Base-by-base conservation (phyloP, 2,329 filamentous ascomycete genomes). In the Fusarium sp. region DNA sequence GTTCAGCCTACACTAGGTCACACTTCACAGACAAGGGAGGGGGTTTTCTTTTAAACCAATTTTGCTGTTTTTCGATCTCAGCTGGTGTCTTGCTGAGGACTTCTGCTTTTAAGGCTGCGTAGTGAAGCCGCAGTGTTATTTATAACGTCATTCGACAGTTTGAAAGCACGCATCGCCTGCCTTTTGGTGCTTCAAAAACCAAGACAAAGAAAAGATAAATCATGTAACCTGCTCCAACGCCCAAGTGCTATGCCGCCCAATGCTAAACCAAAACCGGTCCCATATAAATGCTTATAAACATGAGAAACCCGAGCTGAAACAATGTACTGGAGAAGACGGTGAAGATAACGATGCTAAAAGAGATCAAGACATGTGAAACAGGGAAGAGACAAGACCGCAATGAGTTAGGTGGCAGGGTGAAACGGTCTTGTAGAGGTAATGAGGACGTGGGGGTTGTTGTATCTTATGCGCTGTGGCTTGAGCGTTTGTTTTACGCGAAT, bases 211-310 rank as follows among this genome's bases (percentile, higher is more conserved):
- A 65, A 71, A 70, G 69, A 33, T 69, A 59, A 73, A 71, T 28
- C 67, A 71, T 42, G 69, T 62, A 65, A 60, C 64, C 60, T 71
- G 71, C 75, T 69, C 72, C 67, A 62, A 60, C 73, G 71, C 68
- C 73, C 19, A 54, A 71, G 64, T 77, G 76, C 76, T 75, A 78
- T 78, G 76, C 76, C 64, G 67, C 75, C 74, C 62, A 72, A 78
- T 75, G 69, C 71, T 66, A 67, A 59, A 40, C 23, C 23, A 66
- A 43, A 67, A 68, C 67, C 73, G 61, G 60, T 62, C 69, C 71
- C 71, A 66, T 71, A 77, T 69, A 64, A 54, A 75, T 77, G 76
- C 67, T 76, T 73, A 72, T 77, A 69, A 57, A 77, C 74, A 73
- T 67, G 56, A 57, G 59, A 59, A 72, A 40, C 58, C 30, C 37